Conservation (phyloP, 176 grass and related monocot species). For the Oryza meyeriana region DNA sequence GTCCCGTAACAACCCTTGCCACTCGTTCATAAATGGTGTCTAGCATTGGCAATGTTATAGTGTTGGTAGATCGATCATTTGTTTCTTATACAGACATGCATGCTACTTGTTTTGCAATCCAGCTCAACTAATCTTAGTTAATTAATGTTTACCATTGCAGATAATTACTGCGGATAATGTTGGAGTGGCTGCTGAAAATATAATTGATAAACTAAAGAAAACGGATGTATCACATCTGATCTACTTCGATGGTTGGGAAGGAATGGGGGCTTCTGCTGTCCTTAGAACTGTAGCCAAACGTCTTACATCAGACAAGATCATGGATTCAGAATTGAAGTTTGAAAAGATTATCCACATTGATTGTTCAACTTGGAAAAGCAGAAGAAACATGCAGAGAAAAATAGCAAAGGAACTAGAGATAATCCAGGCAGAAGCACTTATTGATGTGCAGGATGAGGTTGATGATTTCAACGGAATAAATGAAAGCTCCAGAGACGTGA, state of each 20-base stretch:
- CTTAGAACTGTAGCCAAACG: background rate
- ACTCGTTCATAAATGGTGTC: no score
- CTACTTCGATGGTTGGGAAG: conserved; percentile 27
- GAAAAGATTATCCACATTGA: background rate
- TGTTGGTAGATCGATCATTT: no score
- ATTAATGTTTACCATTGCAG: background rate
- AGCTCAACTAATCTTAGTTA: background rate
- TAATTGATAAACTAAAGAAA: background rate
- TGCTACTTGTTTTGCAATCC: background rate
- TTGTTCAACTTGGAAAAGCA: conserved; percentile 19
- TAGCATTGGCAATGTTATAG: no score
- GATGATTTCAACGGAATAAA: background rate
- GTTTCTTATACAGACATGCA: no score
- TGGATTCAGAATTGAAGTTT: background rate
- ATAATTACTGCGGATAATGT: background rate
- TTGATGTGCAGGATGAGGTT: background rate
- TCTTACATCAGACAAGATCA: background rate
- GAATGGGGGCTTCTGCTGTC: conserved; percentile 8
- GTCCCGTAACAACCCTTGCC: no score
- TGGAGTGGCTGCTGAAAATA: background rate
- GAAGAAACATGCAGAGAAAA: background rate
- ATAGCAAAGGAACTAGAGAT: background rate
- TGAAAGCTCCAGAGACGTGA: background rate
- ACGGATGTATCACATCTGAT: background rate
- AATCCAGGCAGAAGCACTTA: accelerated